Base-by-base conservation (phyloP, 1,284 basidiomycete species). In the Cryptococcus amylolentus region DNA sequence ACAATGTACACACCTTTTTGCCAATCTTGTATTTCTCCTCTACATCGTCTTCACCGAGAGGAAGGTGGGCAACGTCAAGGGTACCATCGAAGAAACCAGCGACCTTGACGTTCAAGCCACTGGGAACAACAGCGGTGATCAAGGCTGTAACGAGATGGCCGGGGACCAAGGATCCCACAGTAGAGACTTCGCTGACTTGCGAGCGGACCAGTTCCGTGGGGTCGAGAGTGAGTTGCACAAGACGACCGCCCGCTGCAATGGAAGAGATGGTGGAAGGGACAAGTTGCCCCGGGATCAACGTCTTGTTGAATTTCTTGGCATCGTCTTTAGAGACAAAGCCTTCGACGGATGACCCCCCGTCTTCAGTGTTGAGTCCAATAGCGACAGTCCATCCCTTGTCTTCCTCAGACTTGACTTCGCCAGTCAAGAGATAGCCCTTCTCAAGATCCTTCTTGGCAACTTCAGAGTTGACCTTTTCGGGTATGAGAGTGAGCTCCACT, bases 321-420 rank as follows among this genome's bases (percentile, higher is more conserved):
- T 88, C 86, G 65, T 86, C 85, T 79, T 86, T 88, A 1, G 86
- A 81, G 48, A 94, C 69, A 75, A 93, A 95, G 23, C 89, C 90
- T 54, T 88, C 85, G 28, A 87, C 75, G 2, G 54, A 58, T 10
- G 52, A 63, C 2, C 62, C 56, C 7, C 59, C 68, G 16, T 61
- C 63, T 50, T 73, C 69, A 35, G 85, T 84, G 12, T 83, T 73
- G 20, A 95, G 69, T 1, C 96, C 96, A 38, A 95, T 79, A 64
- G 95, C 89, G 20, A 98, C 81, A 52, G 88, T 84, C 77, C 95
- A 98, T 1, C 95, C 95, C 76, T 97, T 91, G 69, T 98, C 96
- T 78, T 98, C 96, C 37, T 89, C 80, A 67, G 88, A 90, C 75
- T 88, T 86, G 31, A 98, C 81, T 46, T 88, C 84, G 10, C 86